These are phyloP conservation scores for Calycina herbarum DNA, from an alignment of 2,329 filamentous ascomycete genomes.

Conservation along the genomic window DNA sequence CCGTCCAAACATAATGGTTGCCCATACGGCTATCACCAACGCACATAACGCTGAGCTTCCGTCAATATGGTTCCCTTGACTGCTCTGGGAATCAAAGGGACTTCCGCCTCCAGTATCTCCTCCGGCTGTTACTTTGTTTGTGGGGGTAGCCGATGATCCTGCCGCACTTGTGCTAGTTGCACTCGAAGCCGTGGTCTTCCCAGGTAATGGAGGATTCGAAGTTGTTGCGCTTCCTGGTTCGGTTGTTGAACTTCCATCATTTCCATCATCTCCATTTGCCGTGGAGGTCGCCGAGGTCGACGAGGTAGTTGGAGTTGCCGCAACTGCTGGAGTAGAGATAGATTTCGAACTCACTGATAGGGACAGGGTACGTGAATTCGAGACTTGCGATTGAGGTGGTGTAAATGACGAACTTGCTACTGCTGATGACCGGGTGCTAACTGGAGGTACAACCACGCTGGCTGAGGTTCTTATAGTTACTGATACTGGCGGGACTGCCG, in stretches of 20 bases:
- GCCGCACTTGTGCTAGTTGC: neutral
- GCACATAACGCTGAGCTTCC: constrained; percentile 16
- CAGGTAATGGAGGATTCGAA: neutral
- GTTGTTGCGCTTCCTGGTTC: neutral
- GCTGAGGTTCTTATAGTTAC: neutral
- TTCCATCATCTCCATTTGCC: neutral
- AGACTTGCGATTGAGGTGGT: neutral
- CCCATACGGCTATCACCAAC: constrained; percentile 16
- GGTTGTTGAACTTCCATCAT: neutral
- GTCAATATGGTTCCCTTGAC: constrained; percentile 14
- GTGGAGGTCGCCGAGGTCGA: neutral
- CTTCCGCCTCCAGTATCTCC: constrained; percentile 28
- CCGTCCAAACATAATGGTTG: constrained; percentile 21
- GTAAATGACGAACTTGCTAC: neutral
- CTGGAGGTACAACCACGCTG: neutral
- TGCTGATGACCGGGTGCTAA: neutral
- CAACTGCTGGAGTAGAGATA: neutral
- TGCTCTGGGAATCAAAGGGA: constrained; percentile 31
- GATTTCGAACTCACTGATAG: neutral
- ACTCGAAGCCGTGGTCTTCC: neutral
- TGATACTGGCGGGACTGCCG: neutral
- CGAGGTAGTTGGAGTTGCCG: neutral
- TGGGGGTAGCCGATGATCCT: neutral
- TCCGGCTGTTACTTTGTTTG: constrained; percentile 9
- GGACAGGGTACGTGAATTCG: neutral